phyloP scores from a whole-genome alignment of 345 rosid genomes.

The Heritiera fomes region DNA sequence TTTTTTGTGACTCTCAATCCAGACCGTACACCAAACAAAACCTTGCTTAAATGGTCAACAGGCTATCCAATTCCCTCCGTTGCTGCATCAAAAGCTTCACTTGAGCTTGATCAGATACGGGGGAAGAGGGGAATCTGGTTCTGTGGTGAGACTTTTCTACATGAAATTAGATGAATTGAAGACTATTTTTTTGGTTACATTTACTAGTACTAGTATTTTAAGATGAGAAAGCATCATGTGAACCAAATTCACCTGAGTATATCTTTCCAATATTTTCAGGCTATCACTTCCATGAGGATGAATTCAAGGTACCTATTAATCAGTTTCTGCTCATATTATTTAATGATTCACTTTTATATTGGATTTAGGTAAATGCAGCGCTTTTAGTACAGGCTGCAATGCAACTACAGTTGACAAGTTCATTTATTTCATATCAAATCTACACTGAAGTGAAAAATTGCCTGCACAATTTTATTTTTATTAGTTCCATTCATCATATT shows the following conservation, averaged over 20 bases:
- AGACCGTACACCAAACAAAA: conserved; percentile 39
- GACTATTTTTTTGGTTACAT: no score
- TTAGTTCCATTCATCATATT: background rate
- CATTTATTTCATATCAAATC: no score
- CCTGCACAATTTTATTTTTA: background rate
- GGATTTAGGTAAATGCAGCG: no score
- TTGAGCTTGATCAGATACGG: conserved; percentile 66
- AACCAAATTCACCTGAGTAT: background rate
- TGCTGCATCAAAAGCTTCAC: conserved; percentile 74
- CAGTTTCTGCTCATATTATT: background rate
- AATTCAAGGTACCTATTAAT: conserved; percentile 57
- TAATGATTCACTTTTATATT: background rate
- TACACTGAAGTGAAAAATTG: background rate
- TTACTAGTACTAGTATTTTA: background rate
- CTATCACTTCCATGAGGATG: conserved; percentile 90
- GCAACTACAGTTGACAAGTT: no score
- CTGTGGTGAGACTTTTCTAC: conserved; percentile 45
- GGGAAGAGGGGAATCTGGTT: conserved; percentile 88
- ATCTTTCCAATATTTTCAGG: conserved; percentile 46
- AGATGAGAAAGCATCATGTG: background rate
- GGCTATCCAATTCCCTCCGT: conserved; percentile 85
- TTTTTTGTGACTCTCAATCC: background rate
- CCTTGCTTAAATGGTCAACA: conserved; percentile 70
- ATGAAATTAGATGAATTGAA: background rate
- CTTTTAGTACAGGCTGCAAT: background rate